Conservation (phyloP, 495 filamentous ascomycete genomes). For the Penicillium coprophilum region DNA sequence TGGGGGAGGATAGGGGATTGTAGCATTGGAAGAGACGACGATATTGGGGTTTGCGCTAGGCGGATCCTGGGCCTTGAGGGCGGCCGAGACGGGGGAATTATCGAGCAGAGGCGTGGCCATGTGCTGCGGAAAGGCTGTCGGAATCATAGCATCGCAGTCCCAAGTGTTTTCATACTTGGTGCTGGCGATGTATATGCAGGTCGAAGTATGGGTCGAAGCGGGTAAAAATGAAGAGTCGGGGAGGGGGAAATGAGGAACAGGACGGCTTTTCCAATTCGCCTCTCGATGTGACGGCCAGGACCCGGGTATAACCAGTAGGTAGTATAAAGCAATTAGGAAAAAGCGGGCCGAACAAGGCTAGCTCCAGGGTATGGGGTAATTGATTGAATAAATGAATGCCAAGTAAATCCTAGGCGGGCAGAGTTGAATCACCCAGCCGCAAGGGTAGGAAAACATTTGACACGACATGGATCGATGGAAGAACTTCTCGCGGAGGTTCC, state of each 20-base stretch:
- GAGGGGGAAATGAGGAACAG: background rate
- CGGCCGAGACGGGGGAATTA: conserved; percentile 13
- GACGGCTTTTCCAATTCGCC: background rate
- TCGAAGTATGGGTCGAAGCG: background rate
- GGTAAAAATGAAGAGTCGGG: background rate
- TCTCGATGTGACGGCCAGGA: background rate
- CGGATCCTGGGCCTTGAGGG: background rate
- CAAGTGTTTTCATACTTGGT: conserved; percentile 32
- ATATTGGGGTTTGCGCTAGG: background rate
- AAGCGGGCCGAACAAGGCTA: background rate
- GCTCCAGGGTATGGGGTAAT: background rate
- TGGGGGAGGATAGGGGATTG: conserved; percentile 17
- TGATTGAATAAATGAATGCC: background rate
- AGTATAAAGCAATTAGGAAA: background rate
- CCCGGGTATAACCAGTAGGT: background rate
- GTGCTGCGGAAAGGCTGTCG: conserved; percentile 39
- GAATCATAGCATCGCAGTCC: conserved; percentile 43
- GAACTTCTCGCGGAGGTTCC: conserved; percentile 10
- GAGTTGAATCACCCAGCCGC: background rate
- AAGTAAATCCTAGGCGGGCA: background rate
- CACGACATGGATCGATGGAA: conserved; percentile 13
- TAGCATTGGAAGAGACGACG: background rate
- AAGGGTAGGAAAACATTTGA: conserved; percentile 7
- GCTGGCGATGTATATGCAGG: background rate
- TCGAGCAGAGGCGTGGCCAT: conserved; percentile 40